These are phyloP conservation scores for Cyberlindnera euphorbiae DNA, from an alignment of 805 yeast genomes.

Conservation along the genomic window DNA sequence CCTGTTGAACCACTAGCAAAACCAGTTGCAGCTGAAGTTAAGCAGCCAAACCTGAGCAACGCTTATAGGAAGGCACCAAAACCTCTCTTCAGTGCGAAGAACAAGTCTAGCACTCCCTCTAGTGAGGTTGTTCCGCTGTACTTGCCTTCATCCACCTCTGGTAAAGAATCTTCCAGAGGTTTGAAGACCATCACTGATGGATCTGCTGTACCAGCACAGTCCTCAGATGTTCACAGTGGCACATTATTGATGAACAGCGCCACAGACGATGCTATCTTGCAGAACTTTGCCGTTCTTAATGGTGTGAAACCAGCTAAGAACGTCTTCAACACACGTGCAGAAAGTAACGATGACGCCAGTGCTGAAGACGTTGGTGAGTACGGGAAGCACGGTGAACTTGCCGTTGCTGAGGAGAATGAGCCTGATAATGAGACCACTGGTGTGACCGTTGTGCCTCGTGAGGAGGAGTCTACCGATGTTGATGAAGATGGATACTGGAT, in stretches of 20 bases:
- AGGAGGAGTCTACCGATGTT: slow-evolving; percentile 10
- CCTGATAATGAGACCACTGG: not conserved
- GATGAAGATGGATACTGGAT: slow-evolving; percentile 82
- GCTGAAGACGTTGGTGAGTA: not conserved
- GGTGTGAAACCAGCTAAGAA: slow-evolving; percentile 7
- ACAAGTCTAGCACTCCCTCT: not conserved
- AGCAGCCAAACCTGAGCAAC: slow-evolving; percentile 52
- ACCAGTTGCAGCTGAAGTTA: slow-evolving; percentile 47
- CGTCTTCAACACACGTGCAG: slow-evolving; percentile 11
- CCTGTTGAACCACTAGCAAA: slow-evolving; percentile 41
- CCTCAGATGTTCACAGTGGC: not conserved
- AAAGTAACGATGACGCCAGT: not conserved
- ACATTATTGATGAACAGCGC: slow-evolving; percentile 35
- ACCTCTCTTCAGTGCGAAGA: slow-evolving; percentile 40
- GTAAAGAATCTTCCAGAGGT: slow-evolving; percentile 6
- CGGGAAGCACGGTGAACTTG: not conserved
- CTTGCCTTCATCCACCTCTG: not conserved
- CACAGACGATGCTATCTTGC: slow-evolving; percentile 64
- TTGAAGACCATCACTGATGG: slow-evolving; percentile 1
- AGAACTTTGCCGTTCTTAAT: slow-evolving; percentile 22
- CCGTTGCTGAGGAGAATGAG: slow-evolving; percentile 1
- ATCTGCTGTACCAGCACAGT: not conserved
- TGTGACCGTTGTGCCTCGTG: slow-evolving; percentile 2
- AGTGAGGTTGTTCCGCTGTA: no score
- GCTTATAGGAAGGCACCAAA: slow-evolving; percentile 65